phyloP scores from a whole-genome alignment of 2,329 filamentous ascomycete genomes.

The Botrytis paeoniae region DNA sequence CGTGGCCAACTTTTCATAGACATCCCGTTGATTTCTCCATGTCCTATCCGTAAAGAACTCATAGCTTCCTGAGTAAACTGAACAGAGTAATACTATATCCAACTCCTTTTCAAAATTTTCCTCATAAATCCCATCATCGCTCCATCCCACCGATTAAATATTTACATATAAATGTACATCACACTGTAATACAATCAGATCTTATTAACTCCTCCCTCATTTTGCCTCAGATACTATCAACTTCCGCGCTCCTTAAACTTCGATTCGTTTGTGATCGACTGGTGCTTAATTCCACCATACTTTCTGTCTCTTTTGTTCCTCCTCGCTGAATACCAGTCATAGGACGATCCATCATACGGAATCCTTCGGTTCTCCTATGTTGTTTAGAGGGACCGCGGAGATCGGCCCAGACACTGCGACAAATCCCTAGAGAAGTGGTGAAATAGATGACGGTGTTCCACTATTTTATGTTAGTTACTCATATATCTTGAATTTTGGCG shows the following conservation, averaged over 20 bases:
- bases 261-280: conserved; percentile 1
- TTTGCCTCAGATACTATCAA: neutral
- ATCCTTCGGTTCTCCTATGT: neutral
- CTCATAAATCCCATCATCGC: too few relatives aligned
- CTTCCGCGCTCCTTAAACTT: neutral
- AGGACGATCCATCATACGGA: conserved; percentile 9
- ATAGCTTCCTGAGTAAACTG: neutral
- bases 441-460: conserved; percentile 81
- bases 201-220: neutral
- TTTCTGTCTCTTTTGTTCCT: neutral
- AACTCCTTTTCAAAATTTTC: neutral
- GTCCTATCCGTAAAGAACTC: neutral
- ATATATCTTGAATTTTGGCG: neutral
- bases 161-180: neutral
- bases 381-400: neutral
- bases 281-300: conserved; percentile 12
- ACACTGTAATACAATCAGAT: neutral
- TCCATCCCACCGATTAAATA: neutral
- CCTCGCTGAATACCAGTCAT: neutral
- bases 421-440: conserved; percentile 54
- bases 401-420: conserved; percentile 12
- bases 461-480: neutral
- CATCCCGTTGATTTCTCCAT: neutral
- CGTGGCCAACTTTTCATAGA: neutral
- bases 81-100: neutral